These are phyloP conservation scores for Eucalyptus shirleyi DNA, from an alignment of 345 rosid species.

Conservation along the genomic window DNA sequence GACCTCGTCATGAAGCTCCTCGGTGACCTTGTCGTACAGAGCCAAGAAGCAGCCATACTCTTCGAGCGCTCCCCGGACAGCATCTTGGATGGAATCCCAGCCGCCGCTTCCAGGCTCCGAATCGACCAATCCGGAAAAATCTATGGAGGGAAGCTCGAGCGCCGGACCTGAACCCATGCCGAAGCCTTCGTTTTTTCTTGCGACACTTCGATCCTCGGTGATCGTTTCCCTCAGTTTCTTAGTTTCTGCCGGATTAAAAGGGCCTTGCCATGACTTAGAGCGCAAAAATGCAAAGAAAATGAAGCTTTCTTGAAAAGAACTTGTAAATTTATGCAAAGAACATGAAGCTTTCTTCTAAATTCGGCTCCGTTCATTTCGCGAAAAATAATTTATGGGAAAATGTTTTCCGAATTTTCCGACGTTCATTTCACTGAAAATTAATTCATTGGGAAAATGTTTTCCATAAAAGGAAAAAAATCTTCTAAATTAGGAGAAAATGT, in stretches of 20 bases:
- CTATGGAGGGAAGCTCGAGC: neutral
- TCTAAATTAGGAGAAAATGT: too few relatives aligned
- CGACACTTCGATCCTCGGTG: neutral
- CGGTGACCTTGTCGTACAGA: neutral
- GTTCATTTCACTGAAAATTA: too few relatives aligned
- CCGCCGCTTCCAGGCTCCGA: neutral
- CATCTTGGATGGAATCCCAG: neutral
- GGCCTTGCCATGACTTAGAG: too few relatives aligned
- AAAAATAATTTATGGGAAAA: too few relatives aligned
- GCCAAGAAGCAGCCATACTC: neutral
- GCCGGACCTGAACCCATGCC: neutral
- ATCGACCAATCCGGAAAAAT: neutral
- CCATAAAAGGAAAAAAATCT: too few relatives aligned
- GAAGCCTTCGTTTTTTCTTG: neutral
- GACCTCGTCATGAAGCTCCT: neutral
- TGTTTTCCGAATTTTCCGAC: fast-evolving
- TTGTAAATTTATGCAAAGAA: neutral
- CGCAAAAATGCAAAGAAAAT: neutral
- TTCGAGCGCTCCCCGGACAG: neutral
- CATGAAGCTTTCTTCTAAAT: too few relatives aligned
- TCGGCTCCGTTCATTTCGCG: too few relatives aligned
- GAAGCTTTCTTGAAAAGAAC: neutral
- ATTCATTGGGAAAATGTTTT: too few relatives aligned
- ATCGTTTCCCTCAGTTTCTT: neutral
- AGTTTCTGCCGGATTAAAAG: neutral